Conservation (phyloP, 352 stramenopile species). For the Plasmopara halstedii region DNA sequence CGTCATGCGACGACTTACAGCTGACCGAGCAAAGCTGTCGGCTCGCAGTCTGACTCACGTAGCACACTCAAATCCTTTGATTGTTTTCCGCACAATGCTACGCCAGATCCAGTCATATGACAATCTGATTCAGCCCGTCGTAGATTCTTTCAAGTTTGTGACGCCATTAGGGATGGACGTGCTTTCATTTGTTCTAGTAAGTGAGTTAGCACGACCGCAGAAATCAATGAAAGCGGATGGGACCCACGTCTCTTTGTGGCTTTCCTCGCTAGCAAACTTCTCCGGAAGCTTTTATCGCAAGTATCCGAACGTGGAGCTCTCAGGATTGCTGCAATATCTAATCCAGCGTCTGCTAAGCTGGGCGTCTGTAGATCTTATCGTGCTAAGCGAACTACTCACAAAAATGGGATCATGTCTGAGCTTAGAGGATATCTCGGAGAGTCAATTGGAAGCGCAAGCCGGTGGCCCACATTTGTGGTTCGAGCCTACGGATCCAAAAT, state of each 20-base stretch:
- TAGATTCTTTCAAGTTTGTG: slow-evolving; percentile 93
- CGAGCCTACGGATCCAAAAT: slow-evolving; percentile 68
- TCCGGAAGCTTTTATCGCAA: slow-evolving; percentile 91
- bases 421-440: slow-evolving; percentile 79
- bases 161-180: slow-evolving; percentile 92
- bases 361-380: slow-evolving; percentile 78
- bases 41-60: slow-evolving; percentile 79
- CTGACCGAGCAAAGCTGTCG: slow-evolving; percentile 71
- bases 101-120: slow-evolving; percentile 96
- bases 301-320: slow-evolving; percentile 89
- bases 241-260: slow-evolving; percentile 91
- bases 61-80: slow-evolving; percentile 89
- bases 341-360: slow-evolving; percentile 82
- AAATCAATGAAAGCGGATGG: slow-evolving; percentile 83
- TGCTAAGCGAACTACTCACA: slow-evolving; percentile 82
- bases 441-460: slow-evolving; percentile 75
- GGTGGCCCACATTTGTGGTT: slow-evolving; percentile 74
- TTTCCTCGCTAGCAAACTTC: slow-evolving; percentile 91
- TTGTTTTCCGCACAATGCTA: slow-evolving; percentile 93
- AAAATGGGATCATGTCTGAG: slow-evolving; percentile 85
- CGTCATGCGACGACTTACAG: slow-evolving; percentile 76
- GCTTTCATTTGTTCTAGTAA: slow-evolving; percentile 90
- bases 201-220: slow-evolving; percentile 78
- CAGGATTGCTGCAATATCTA: slow-evolving; percentile 87
- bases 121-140: slow-evolving; percentile 94